Base-by-base conservation (phyloP, 2,329 filamentous ascomycete genomes). In the Pezicula radicicola region DNA sequence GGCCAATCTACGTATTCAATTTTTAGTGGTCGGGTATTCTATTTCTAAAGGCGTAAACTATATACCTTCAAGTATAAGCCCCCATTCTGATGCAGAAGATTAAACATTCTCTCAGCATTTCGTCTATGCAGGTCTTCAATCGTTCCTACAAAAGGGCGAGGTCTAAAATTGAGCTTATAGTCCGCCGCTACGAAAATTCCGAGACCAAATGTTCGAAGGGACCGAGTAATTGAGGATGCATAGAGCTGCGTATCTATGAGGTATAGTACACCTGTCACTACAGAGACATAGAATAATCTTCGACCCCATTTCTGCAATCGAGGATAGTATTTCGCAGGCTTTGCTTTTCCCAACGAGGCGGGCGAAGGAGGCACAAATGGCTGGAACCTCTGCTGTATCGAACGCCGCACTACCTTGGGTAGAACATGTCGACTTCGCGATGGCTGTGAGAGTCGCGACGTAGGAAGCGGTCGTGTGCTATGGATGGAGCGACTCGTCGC, bases 131-230 rank as follows among this genome's bases (percentile, higher is more conserved):
- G 73, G 53, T 91, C 89, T 40, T 82, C 78, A 39, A 96, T 84
- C 18, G 84, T 86, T 47, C 85, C 83, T 21, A 87, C 90, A 46
- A 86, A 85, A 80, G 6, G 93, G 92, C 58, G 91, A 75, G 6
- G 89, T 6, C 90, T 83, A 70, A 99, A 99, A 72, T 99, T 97
- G 69, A 97, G 76, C 74, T 97, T 97, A 76, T 99, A 97, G 74
- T 99, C 94, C 21, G 92, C 65, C 1, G 92, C 93, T 15, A 96
- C 88, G 43, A 92, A 66, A 10, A 96, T 73, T 7, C 91, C 93
- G 3, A 83, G 83, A 39, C 80, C 78, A 68, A 97, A 96, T 0
- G 94, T 97, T 40, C 88, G 87, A 40, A 88, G 70, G 21, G 89
- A 93, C 51, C 94, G 88, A 36, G 80, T 83, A 25, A 96, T 73